phyloP scores from a whole-genome alignment of 192 early-diverging fungal species.

The Rhizoclosmatium globosum region DNA sequence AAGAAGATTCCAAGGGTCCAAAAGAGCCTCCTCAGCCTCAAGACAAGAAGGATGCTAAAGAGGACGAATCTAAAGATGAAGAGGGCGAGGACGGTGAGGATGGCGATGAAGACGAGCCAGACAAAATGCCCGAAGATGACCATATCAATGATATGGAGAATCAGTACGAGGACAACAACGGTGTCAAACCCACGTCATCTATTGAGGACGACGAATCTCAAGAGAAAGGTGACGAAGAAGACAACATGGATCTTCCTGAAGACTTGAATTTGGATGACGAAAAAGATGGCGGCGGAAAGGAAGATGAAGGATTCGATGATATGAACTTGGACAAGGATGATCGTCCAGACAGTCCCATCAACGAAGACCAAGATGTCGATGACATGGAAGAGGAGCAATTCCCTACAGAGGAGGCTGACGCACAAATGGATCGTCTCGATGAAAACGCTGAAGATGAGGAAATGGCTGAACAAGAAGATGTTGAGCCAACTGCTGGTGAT shows the following conservation, averaged over 20 bases:
- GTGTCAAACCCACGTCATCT: conserved; percentile 49
- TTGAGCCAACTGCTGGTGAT: conserved; percentile 47
- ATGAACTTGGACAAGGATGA: conserved; percentile 52
- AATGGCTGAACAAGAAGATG: conserved; percentile 44
- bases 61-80: conserved; percentile 49
- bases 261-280: conserved; percentile 71
- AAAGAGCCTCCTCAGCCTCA: conserved; percentile 51
- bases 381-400: conserved; percentile 49
- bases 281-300: conserved; percentile 52
- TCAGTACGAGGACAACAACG: conserved; percentile 59
- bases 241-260: conserved; percentile 82
- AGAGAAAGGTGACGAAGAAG: conserved; percentile 63
- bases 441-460: conserved; percentile 44
- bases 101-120: conserved; percentile 46
- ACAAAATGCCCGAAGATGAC: conserved; percentile 43
- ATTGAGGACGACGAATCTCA: conserved; percentile 42
- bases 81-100: conserved; percentile 50
- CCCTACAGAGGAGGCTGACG: conserved; percentile 54
- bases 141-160: conserved; percentile 49
- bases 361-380: conserved; percentile 37
- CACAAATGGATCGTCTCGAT: conserved; percentile 37
- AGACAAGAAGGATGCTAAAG: conserved; percentile 58
- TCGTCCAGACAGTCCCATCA: conserved; percentile 49
- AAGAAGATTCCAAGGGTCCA: conserved; percentile 53
- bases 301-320: conserved; percentile 60